Conservation (phyloP, 176 grass and related monocot genomes). For the Ananas comosus region DNA sequence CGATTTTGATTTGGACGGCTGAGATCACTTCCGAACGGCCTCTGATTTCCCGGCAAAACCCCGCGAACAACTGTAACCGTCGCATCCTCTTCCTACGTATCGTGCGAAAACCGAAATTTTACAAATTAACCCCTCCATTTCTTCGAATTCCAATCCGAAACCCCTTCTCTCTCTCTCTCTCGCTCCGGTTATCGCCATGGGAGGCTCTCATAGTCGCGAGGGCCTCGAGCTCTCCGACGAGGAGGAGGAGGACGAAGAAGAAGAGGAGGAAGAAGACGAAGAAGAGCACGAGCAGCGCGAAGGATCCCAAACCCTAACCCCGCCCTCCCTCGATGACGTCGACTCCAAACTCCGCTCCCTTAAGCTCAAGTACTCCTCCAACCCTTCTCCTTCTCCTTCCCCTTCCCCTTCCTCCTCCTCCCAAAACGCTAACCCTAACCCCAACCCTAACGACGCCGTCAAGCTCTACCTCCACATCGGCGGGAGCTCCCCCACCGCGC, state of each 20-base stretch:
- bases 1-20: too few species aligned
- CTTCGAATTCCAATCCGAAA: too few species aligned
- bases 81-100: too few species aligned
- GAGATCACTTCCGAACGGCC: too few species aligned
- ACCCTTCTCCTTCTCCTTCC: conserved; percentile 17
- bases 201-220: conserved; percentile 74
- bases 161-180: not conserved
- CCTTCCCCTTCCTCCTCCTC: conserved; percentile 11
- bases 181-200: conserved; percentile 39
- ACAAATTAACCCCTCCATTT: too few species aligned
- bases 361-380: conserved; percentile 44
- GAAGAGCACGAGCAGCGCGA: not conserved
- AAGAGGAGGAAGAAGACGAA: conserved; percentile 22
- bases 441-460: conserved; percentile 1
- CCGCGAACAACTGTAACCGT: too few species aligned
- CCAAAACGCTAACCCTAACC: not conserved
- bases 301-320: conserved; percentile 19
- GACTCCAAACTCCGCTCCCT: conserved; percentile 62
- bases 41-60: too few species aligned
- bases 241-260: conserved; percentile 36
- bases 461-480: conserved; percentile 87
- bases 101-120: too few species aligned
- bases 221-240: conserved; percentile 64
- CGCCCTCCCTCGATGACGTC: conserved; percentile 38
- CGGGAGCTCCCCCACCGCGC: conserved; percentile 51